Base-by-base conservation (phyloP, 352 stramenopile genomes). In the Nothophytophthora sp. region DNA sequence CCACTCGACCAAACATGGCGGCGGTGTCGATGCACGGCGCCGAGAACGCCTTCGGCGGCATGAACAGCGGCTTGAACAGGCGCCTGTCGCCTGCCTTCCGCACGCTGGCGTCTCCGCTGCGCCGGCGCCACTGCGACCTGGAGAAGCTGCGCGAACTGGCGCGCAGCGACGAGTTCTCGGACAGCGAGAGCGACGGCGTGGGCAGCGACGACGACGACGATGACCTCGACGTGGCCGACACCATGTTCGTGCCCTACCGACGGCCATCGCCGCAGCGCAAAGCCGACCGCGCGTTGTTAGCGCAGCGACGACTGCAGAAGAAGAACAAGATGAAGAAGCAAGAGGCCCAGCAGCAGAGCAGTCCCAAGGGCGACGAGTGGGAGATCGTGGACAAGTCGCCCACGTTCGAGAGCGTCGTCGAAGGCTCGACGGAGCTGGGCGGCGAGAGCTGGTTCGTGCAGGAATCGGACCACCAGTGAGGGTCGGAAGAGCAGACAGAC, bases 381-480 rank as follows among this genome's bases (percentile, higher is more conserved):
- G 84, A 81, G 29, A 73, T 91, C 15, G 61, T 91, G 18, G 75
- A 91, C 69, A 88, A 86, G 67, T 91, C 80, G 4, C 80, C 80
- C 19, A 91, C 80, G 8, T 88, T 82, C 50, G 75, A 88, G 50
- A 78, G 68, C 39, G 54, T 85, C 5, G 57, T 40, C 22, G 55
- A 78, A 19, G 61, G 70, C 54, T 74, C 62, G 50, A 52, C 55
- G 24, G 67, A 81, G 28, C 54, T 80, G n/a, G 65, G 62, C 28
- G 70, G 59, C 40, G 73, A 80, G 56, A 82, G 73, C 57, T 85
- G 74, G 74, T 82, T 84, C 37, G 63, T 76, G 48, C 63, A 73
- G 34, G 63, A 76, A n/a, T 41, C 24, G 6, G 62, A 63, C 52
- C 40, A 70, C n/a, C n/a, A n/a, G n/a, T n/a, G n/a, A n/a, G n/a